phyloP scores from a whole-genome alignment of 352 stramenopile genomes.

The Globisporangium acanthophoron region DNA sequence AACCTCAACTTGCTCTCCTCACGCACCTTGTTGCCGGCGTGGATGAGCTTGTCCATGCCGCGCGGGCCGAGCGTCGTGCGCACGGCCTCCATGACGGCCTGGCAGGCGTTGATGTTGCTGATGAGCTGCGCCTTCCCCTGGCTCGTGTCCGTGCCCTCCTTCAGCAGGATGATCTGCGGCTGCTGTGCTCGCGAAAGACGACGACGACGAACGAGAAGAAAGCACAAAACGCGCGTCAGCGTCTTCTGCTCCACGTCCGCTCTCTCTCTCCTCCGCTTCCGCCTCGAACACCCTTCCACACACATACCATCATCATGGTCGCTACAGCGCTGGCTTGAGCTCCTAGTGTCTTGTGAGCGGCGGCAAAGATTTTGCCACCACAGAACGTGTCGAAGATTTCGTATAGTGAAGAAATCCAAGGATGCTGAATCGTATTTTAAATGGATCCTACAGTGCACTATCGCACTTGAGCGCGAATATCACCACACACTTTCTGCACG shows the following conservation, averaged over 20 bases:
- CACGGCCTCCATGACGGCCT: conserved; percentile 97
- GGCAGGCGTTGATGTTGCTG: conserved; percentile 86
- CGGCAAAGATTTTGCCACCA: conserved; percentile 7
- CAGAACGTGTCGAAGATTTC: too few species aligned
- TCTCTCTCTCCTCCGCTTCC: not conserved
- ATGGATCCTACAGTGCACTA: too few species aligned
- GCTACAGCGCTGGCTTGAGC: conserved; percentile 11
- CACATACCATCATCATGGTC: conserved; percentile 51
- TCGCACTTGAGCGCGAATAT: too few species aligned
- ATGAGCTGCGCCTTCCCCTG: conserved; percentile 96
- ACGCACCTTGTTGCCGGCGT: conserved; percentile 70
- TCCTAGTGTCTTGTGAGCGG: not conserved
- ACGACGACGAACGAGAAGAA: not conserved
- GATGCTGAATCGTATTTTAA: too few species aligned
- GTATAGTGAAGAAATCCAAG: too few species aligned
- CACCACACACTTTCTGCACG: too few species aligned
- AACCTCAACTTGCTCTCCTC: not conserved
- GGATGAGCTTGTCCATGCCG: conserved; percentile 99
- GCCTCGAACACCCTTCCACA: conserved; percentile 12
- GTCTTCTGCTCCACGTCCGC: not conserved
- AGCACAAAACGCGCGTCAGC: conserved; percentile 1
- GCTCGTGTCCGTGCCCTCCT: conserved; percentile 98
- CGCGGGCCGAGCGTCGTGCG: conserved; percentile 96
- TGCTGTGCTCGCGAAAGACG: conserved; percentile 35
- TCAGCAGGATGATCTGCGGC: conserved; percentile 98